Conservation (phyloP, 1,139 yeast species). For the Kurtzmaniella quercitrusa region DNA sequence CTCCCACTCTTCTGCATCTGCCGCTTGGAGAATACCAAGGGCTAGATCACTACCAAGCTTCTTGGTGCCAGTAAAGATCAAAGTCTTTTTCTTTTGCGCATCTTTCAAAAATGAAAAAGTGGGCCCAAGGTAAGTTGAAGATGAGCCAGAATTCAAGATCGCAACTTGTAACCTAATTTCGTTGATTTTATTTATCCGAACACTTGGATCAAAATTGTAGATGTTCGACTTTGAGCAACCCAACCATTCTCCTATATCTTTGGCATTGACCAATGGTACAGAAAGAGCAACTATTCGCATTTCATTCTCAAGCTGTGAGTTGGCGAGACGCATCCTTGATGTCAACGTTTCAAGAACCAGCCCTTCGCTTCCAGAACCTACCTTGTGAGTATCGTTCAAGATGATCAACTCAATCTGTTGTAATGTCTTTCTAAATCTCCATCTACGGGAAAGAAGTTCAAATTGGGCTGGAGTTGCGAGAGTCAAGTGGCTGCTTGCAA, state of each 20-base stretch:
- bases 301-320: constrained; percentile 52
- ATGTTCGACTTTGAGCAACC: constrained; percentile 58
- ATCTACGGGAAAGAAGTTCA: constrained; percentile 67
- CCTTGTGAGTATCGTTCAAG: constrained; percentile 69
- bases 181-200: constrained; percentile 52
- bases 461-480: constrained; percentile 78
- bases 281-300: constrained; percentile 66
- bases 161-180: constrained; percentile 55
- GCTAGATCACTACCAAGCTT: constrained; percentile 53
- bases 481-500: constrained; percentile 62
- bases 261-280: constrained; percentile 66
- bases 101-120: constrained; percentile 7
- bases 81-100: constrained; percentile 27
- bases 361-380: constrained; percentile 58
- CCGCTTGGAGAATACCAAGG: constrained; percentile 35
- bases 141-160: constrained; percentile 42
- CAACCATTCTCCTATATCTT: constrained; percentile 83
- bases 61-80: constrained; percentile 58
- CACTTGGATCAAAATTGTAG: constrained; percentile 67
- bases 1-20: constrained; percentile 24
- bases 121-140: constrained; percentile 20
- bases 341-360: constrained; percentile 64
- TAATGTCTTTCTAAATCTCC: constrained; percentile 74
- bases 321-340: constrained; percentile 67
- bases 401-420: constrained; percentile 66